phyloP scores from a whole-genome alignment of 208 protist genomes.

The Trypanosoma melophagium region DNA sequence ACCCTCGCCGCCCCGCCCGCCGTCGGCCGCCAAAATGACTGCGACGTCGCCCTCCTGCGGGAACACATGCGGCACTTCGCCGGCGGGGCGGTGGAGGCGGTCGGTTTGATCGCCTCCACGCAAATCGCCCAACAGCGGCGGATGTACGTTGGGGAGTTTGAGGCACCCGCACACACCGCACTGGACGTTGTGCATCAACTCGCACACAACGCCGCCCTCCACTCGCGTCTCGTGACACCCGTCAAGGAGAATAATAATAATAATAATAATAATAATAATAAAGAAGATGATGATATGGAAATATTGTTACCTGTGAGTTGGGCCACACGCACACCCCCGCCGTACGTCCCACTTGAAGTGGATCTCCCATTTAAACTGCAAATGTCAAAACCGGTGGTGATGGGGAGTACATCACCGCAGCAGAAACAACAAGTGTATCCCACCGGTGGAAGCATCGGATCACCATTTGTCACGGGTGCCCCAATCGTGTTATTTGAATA shows the following conservation, averaged over 20 bases:
- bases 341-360: conserved; percentile 81
- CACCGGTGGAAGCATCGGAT: conserved; percentile 72
- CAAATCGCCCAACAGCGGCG: conserved; percentile 78
- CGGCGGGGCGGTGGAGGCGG: conserved; percentile 57
- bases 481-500: conserved; percentile 73
- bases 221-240: conserved; percentile 53
- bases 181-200: conserved; percentile 83
- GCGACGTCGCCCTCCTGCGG: conserved; percentile 70
- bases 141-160: conserved; percentile 85
- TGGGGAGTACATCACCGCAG: conserved; percentile 25
- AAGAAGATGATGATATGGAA: conserved; percentile 45
- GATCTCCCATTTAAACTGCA: conserved; percentile 85
- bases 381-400: conserved; percentile 69
- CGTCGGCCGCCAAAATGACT: conserved; percentile 54
- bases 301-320: conserved; percentile 74
- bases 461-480: conserved; percentile 66
- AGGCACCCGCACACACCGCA: conserved; percentile 76
- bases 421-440: conserved; percentile 34
- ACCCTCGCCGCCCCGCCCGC: conserved; percentile 38
- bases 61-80: conserved; percentile 60
- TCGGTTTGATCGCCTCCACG: conserved; percentile 71
- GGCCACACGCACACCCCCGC: conserved; percentile 76
- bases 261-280: conserved; percentile 11
- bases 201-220: conserved; percentile 62
- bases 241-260: background rate